These are phyloP conservation scores for Fomitopsis palustris DNA, from an alignment of 1,284 basidiomycete genomes.

Conservation along the genomic window DNA sequence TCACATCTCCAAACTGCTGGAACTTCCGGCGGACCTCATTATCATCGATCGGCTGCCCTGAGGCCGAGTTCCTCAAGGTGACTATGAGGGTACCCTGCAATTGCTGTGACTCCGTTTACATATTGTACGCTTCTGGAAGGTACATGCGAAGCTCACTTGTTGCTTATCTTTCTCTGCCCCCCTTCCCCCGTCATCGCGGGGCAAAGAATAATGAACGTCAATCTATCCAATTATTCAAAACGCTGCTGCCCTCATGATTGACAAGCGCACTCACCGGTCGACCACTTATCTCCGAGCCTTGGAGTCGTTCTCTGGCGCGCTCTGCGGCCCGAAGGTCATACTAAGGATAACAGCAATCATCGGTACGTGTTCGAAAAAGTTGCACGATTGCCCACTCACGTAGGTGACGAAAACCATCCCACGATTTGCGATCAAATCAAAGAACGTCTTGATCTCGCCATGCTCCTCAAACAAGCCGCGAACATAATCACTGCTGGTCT, in stretches of 20 bases:
- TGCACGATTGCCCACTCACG: conserved; percentile 50
- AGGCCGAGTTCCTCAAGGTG: conserved; percentile 64
- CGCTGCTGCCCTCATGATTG: not conserved
- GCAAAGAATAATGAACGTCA: conserved; percentile 96
- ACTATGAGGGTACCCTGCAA: conserved; percentile 83
- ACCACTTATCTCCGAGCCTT: conserved; percentile 81
- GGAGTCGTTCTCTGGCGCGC: conserved; percentile 82
- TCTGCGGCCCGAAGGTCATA: conserved; percentile 91
- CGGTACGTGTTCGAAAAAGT: not conserved
- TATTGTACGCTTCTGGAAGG: conserved; percentile 4
- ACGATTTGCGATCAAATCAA: conserved; percentile 89
- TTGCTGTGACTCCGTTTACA: conserved; percentile 50
- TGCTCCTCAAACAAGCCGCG: conserved; percentile 84
- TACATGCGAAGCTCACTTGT: conserved; percentile 50
- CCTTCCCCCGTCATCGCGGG: conserved; percentile 79
- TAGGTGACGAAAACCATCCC: conserved; percentile 99
- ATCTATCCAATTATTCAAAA: conserved; percentile 51
- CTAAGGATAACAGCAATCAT: conserved; percentile 37
- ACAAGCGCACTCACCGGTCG: conserved; percentile 61
- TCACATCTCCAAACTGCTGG: conserved; percentile 87
- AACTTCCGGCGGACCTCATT: conserved; percentile 82
- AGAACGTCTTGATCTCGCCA: conserved; percentile 96
- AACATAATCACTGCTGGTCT: conserved; percentile 84
- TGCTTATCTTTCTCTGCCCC: conserved; percentile 85
- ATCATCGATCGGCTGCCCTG: conserved; percentile 72